Base-by-base conservation (phyloP, 441 rosid genomes). In the Brassica balearica region DNA sequence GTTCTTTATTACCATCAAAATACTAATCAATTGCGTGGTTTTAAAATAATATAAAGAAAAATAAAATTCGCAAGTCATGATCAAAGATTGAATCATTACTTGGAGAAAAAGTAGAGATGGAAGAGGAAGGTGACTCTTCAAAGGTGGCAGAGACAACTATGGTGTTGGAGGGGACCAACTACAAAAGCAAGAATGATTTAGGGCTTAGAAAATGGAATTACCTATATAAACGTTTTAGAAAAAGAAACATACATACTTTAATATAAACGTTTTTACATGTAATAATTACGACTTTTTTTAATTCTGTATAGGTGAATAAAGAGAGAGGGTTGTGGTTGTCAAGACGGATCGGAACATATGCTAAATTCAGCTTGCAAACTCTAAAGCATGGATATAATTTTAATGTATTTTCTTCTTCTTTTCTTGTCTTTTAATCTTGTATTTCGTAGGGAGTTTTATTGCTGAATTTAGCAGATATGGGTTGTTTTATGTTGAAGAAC, bases 281-380 rank as follows among this genome's bases (percentile, higher is more conserved):
- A 79, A 80, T 43, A 67, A 73, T 65, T 64, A 34, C 48, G 73
- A 58, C 69, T 20, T 56, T 69, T 66, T 69, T 64, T 55, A 34
- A 69, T 64, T 65, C 3, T 62, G 10, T 63, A 20, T 32, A 85
- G 87, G 78, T 84, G 81, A 84, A 77, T 69, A 74, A 66, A 72
- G 80, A 68, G 78, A 25, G 43, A 79, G 3, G 59, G 25, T 65
- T 66, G 20, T 59, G 80, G 73, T 80, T 71, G 80, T 80, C 83
- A 75, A 80, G 80, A 80, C 76, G 88, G 82, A 69, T 91, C 77
- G 95, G 97, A 91, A 89, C 96, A 94, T 81, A 83, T 87, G 95
- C 90, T 91, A 91, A 90, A 92, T 94, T 94, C 83, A 84, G 90
- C 88, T 71, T 71, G 53, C 73, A 67, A 82, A 84, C 74, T 80